Conservation (phyloP, 139 green algal species). For the Dunaliella sp. region DNA sequence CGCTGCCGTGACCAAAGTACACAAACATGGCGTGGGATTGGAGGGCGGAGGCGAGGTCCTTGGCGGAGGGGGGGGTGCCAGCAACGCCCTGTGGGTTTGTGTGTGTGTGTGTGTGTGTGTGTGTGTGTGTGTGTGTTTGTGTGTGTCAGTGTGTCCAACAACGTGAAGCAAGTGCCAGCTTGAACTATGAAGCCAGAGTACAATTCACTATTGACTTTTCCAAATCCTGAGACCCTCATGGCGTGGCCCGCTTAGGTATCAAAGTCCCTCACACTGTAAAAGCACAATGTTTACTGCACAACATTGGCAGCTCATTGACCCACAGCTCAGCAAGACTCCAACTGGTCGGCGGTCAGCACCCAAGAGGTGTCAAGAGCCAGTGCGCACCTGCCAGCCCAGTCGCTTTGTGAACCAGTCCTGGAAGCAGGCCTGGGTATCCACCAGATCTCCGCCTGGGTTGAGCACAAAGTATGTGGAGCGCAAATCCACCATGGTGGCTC, state of each 20-base stretch:
- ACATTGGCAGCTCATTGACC: background rate
- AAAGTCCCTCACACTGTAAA: too few species aligned
- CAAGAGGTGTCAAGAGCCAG: too few species aligned
- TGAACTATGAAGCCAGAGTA: too few species aligned
- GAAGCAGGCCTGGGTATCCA: constrained; percentile 75
- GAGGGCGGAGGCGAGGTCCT: constrained; percentile 55
- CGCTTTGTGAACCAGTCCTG: constrained; percentile 63
- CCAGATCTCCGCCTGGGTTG: constrained; percentile 85
- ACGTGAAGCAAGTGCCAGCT: too few species aligned
- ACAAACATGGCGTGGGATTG: constrained; percentile 72
- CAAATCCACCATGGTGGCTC: constrained; percentile 47
- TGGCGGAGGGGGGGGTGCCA: constrained; percentile 34
- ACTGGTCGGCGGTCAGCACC: too few species aligned
- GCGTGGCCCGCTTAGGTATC: too few species aligned
- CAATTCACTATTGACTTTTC: too few species aligned
- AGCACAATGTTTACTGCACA: background rate
- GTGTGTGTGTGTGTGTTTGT: too few species aligned
- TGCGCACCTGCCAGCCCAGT: constrained; percentile 66
- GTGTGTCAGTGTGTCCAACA: too few species aligned
- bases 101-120: too few species aligned
- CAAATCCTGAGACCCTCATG: too few species aligned
- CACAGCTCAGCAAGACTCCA: background rate
- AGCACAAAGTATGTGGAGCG: constrained; percentile 72
- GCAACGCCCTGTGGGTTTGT: constrained; percentile 52
- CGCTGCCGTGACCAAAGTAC: constrained; percentile 90